A percentile compares a stretch with the other conserved stretches of the same genome.
Evolutionary conservation across 129 eudicot species (phyloP).

Genomic region (Flaveria sonorensis): DNA sequence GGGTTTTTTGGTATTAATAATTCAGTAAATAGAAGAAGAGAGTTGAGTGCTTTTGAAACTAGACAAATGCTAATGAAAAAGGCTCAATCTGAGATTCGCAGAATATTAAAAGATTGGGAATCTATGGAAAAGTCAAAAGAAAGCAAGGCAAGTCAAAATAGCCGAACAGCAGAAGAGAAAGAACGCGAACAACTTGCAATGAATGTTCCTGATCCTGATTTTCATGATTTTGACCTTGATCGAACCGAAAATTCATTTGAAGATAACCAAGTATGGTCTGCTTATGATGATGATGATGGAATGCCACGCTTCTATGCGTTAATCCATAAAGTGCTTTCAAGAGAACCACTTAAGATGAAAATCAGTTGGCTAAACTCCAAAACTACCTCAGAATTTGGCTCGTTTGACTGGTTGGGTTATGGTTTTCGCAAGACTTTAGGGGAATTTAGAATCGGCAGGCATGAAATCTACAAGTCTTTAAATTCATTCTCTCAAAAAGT

Average conservation of each 20-base stretch:
- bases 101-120: constrained; percentile 51
- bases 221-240: constrained; percentile 77
- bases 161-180: constrained; percentile 4
- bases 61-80: constrained; percentile 59
- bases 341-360: constrained; percentile 65
- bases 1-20: constrained; percentile 36
- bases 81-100: constrained; percentile 50
- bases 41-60: constrained; percentile 51
- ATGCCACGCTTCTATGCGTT: constrained; percentile 88
- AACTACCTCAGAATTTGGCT: constrained; percentile 59
- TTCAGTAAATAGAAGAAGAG: constrained; percentile 48
- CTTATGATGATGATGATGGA: constrained; percentile 80
- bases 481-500: constrained; percentile 80
- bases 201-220: constrained; percentile 90
- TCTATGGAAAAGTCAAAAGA: constrained; percentile 34
- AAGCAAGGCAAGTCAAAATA: constrained; percentile 17
- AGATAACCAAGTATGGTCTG: constrained; percentile 80
- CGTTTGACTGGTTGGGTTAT: constrained; percentile 60
- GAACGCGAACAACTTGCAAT: constrained; percentile 39
- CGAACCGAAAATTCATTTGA: constrained; percentile 60
- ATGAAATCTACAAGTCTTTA: constrained; percentile 50
- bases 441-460: constrained; percentile 63
- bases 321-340: constrained; percentile 60
- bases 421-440: constrained; percentile 81
- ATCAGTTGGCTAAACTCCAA: constrained; percentile 79